Evolutionary conservation across 768 basidiomycete genomes (phyloP), one percentile per base, ranked within the genome.

Genomic region (Macrolepiota fuliginosa): DNA sequence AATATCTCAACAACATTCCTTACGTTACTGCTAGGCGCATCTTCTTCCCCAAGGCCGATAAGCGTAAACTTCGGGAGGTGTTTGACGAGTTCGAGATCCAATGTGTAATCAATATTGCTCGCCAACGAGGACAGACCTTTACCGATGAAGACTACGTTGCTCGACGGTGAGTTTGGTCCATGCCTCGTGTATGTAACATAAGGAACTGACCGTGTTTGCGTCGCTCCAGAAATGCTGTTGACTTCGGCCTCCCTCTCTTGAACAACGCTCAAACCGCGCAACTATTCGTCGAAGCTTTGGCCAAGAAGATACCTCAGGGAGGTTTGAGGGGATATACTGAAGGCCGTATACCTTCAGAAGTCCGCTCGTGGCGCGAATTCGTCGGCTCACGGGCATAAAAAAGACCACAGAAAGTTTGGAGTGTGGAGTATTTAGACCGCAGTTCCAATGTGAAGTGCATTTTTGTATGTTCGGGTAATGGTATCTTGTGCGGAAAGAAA

Each of bases 91-190:
- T 90, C 73, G 92, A 98, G 66, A 96, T 99, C 67, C 90, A 94
- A 69, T 89, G 87, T 51, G 97, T 99, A 46, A 87, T 98, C 76
- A 98, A 98, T 77, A 82, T 99, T 55, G 89, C 96, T 11, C 86
- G 88, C 68, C 77, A 84, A 58, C 88, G 94, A 5, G 96, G 89
- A 36, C 78, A 76, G 45, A 85, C 87, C 67, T 85, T 88, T 12
- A 80, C 86, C 12, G 97, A 98, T 71, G 93, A 98, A 71, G 95
- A 98, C 68, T 99, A 99, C 69, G 96, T 98, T 51, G 96, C 97
- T 58, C 85, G 97, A 71, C 83, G 91, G 87, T 90, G 70, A 67
- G 84, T 79, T 60, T 22, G 45, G 12, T 57, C 5, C 36, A 45
- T 51, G 56, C 60, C 35, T 58, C 54, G 36, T 46, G 27, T 29